Base-by-base conservation (phyloP, 352 stramenopile species). In the Pythium pyrilobum region DNA sequence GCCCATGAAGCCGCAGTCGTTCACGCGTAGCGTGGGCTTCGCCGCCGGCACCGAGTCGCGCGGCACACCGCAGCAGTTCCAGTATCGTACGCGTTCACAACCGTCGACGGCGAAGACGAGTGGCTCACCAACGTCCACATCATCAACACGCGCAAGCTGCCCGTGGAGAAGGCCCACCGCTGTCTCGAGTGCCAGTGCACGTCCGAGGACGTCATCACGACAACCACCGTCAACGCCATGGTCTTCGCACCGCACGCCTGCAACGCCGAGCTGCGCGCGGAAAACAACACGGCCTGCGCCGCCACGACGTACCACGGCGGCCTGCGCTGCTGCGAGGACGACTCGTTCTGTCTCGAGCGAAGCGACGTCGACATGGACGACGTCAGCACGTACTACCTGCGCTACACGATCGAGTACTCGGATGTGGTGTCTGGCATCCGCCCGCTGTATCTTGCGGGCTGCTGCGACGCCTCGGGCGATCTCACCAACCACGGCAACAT, bases 141-240 rank as follows among this genome's bases (percentile, higher is more conserved):
- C 29, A 85, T 92, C 66, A 90, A 92, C 71, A 92, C 79, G 27
- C 77, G 81, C 41, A 59, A 78, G 40, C 68, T 92, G 65, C 10
- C 55, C 20, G 33, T 45, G 8, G 52, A 64, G 24, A 58, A 62
- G 24, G 77, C 79, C 24, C 79, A 90, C 48, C 57, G 52, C 27
- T 92, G 81, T 45, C 68, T 92, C 23, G 81, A 92, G 58, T 92
- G 81, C 18, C 81, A 79, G 29, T 92, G 81, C 60, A 88, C 77
- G 24, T 74, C 79, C 3, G 70, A 81, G 49, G 79, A 92, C 55
- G 57, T 68, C 49, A 64, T 85, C 41, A 80, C 73, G 3, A 52
- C 31, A 31, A 62, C 70, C 20, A 27, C 67, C 1, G 75, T 92
- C 28, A 90, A 90, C 55, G 77, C 74, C 13, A 64, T 68, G 13